phyloP scores from a whole-genome alignment of 805 yeast species.

The Yamadazyma tumulicola region DNA sequence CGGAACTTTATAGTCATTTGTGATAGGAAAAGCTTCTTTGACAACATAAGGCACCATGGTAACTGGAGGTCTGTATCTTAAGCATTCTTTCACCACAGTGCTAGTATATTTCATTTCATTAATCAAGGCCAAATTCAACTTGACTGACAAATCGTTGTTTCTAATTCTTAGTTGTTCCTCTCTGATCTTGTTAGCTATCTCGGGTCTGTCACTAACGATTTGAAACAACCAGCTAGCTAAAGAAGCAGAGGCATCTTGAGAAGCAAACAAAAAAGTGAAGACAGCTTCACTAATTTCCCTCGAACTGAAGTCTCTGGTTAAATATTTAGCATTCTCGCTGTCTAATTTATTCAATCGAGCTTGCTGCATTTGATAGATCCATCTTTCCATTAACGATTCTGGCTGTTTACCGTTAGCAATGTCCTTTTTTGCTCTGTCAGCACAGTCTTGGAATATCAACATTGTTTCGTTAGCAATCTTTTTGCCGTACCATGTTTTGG shows the following conservation, averaged over 20 bases:
- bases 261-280: slow-evolving; percentile 94
- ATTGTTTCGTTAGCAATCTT: slow-evolving; percentile 90
- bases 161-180: slow-evolving; percentile 88
- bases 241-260: slow-evolving; percentile 97
- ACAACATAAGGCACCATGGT: slow-evolving; percentile 96
- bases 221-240: slow-evolving; percentile 98
- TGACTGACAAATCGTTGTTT: slow-evolving; percentile 63
- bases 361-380: slow-evolving; percentile 84
- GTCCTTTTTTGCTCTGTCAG: slow-evolving; percentile 79
- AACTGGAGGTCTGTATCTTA: slow-evolving; percentile 96
- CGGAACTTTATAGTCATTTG: slow-evolving; percentile 84
- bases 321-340: slow-evolving; percentile 51
- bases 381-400: slow-evolving; percentile 90
- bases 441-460: slow-evolving; percentile 86
- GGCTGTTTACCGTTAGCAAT: slow-evolving; percentile 76
- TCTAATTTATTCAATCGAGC: slow-evolving; percentile 52
- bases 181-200: slow-evolving; percentile 78
- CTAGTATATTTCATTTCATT: slow-evolving; percentile 85
- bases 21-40: slow-evolving; percentile 80
- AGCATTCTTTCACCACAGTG: slow-evolving; percentile 87
- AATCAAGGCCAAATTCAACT: slow-evolving; percentile 67
- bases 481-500: slow-evolving; percentile 98
- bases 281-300: slow-evolving; percentile 94
- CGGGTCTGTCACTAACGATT: slow-evolving; percentile 93
- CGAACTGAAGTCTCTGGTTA: slow-evolving; percentile 80